Evolutionary conservation across 805 yeast genomes (phyloP).

Genomic region (Sugiyamaella lignohabitans): DNA sequence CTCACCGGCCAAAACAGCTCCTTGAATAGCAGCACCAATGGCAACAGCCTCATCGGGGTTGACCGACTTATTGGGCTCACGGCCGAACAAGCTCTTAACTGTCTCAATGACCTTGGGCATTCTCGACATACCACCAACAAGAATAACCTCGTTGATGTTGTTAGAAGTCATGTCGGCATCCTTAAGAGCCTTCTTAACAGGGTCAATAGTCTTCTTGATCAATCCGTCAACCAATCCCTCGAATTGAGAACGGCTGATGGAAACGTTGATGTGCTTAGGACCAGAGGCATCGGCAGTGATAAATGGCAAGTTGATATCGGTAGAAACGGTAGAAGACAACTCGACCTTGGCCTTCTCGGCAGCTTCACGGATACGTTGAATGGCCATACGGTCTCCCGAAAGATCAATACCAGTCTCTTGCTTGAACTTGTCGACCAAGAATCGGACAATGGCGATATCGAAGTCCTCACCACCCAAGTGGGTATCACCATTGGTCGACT

Average conservation of each 20-base stretch:
- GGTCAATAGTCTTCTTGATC: slow-evolving; percentile 65
- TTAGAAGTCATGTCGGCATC: slow-evolving; percentile 65
- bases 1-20: slow-evolving; percentile 93
- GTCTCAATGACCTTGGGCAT: slow-evolving; percentile 83
- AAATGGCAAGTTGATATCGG: slow-evolving; percentile 76
- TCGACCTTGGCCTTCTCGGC: slow-evolving; percentile 89
- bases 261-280: slow-evolving; percentile 70
- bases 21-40: slow-evolving; percentile 97
- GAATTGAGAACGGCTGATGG: slow-evolving; percentile 60
- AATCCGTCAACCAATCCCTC: slow-evolving; percentile 62
- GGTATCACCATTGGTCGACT: slow-evolving; percentile 95
- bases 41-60: slow-evolving; percentile 95
- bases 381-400: slow-evolving; percentile 61
- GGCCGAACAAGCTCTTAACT: slow-evolving; percentile 70
- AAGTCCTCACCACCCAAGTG: slow-evolving; percentile 92
- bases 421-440: slow-evolving; percentile 73
- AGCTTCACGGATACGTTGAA: slow-evolving; percentile 81
- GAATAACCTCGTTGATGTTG: slow-evolving; percentile 71
- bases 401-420: slow-evolving; percentile 64
- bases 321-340: slow-evolving; percentile 63
- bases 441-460: slow-evolving; percentile 80
- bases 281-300: slow-evolving; percentile 82
- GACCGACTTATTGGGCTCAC: slow-evolving; percentile 82
- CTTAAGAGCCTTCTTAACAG: slow-evolving; percentile 74
- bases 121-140: slow-evolving; percentile 89